A percentile compares a stretch with the other conserved stretches of the same genome.
Conservation (phyloP, 1,284 basidiomycete species). For the Fomitopsis pinicola region DNA sequence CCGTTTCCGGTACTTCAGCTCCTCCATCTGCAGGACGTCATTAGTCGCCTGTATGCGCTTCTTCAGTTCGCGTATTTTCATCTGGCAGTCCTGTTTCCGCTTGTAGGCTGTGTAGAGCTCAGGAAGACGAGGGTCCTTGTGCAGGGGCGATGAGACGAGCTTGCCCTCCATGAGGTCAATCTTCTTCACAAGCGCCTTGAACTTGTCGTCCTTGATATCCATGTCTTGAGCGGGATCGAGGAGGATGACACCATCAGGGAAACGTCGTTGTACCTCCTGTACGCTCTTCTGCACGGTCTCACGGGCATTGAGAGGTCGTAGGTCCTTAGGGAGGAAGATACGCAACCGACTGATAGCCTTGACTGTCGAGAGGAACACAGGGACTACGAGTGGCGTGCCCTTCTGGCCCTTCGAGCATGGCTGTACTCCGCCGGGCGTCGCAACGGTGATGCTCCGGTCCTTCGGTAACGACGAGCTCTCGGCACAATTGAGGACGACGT, state of each 20-base stretch:
- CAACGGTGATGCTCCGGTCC: conserved; percentile 49
- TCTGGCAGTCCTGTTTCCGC: conserved; percentile 71
- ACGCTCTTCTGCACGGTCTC: conserved; percentile 90
- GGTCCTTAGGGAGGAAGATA: conserved; percentile 86
- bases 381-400: conserved; percentile 84
- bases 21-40: conserved; percentile 93
- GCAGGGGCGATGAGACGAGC: conserved; percentile 72
- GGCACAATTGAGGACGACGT: conserved; percentile 87
- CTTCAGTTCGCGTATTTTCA: conserved; percentile 73
- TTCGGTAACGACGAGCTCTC: conserved; percentile 61
- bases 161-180: conserved; percentile 84
- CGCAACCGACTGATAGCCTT: conserved; percentile 87
- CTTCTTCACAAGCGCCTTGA: conserved; percentile 89
- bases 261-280: conserved; percentile 84
- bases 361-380: conserved; percentile 85
- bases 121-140: conserved; percentile 72
- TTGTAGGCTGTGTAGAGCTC: conserved; percentile 79
- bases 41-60: conserved; percentile 87
- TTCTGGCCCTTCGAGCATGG: conserved; percentile 72
- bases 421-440: conserved; percentile 65
- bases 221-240: conserved; percentile 95
- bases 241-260: conserved; percentile 83
- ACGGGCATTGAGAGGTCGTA: conserved; percentile 72
- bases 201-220: conserved; percentile 94
- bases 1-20: conserved; percentile 94